These are phyloP conservation scores for Colletotrichum noveboracense DNA, from an alignment of 2,329 filamentous ascomycete species.

Conservation along the genomic window DNA sequence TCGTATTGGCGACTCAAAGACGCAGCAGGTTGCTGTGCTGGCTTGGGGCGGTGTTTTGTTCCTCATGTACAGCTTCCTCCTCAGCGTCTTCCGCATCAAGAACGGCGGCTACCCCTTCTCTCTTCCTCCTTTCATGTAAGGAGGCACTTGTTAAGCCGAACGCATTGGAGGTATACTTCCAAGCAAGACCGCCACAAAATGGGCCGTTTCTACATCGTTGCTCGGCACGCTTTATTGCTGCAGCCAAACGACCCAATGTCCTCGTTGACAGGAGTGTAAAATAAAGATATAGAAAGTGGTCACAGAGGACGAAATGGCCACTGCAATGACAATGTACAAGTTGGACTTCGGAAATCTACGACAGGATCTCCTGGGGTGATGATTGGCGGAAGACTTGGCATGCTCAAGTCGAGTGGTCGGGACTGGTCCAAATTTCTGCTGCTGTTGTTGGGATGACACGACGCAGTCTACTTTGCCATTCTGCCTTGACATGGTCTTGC, in stretches of 20 bases:
- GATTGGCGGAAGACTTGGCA: neutral
- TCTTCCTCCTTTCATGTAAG: constrained; percentile 82
- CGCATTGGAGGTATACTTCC: neutral
- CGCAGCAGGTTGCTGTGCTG: constrained; percentile 82
- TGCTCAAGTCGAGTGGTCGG: neutral
- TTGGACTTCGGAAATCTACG: neutral
- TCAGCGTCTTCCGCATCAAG: constrained; percentile 94
- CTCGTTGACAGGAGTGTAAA: neutral
- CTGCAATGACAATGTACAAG: neutral
- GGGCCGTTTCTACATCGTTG: neutral
- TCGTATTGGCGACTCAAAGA: constrained; percentile 77
- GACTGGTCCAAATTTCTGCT: neutral
- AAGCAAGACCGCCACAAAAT: neutral
- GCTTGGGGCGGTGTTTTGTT: constrained; percentile 81
- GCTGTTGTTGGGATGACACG: neutral
- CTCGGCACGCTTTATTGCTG: neutral
- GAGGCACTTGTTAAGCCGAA: neutral
- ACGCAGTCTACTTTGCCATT: neutral
- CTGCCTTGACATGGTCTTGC: neutral
- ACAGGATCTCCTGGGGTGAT: neutral
- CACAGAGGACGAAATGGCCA: neutral
- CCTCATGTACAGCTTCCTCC: constrained; percentile 88
- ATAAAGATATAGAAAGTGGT: neutral
- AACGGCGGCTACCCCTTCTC: constrained; percentile 95
- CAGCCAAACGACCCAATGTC: neutral